Evolutionary conservation across 2,329 filamentous ascomycete species (phyloP).

Genomic region (Pseudopyrenochaeta lycopersici): DNA sequence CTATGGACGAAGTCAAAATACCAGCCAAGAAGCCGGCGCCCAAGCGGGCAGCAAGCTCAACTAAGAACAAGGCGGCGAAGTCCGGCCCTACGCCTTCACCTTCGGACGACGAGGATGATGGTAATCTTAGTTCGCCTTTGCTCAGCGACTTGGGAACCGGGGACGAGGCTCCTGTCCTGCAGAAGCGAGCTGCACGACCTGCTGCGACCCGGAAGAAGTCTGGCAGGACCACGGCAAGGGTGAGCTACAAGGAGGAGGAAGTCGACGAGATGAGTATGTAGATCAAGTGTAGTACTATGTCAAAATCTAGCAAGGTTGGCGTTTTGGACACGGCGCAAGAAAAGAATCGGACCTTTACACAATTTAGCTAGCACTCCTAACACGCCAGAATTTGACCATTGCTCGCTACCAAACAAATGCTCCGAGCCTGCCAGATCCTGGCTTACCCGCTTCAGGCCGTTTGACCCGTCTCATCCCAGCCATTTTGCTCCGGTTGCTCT

Average conservation of each 20-base stretch:
- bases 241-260: constrained; percentile 49
- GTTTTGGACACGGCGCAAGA: not conserved
- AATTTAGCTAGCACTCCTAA: not conserved
- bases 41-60: constrained; percentile 36
- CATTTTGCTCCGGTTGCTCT: constrained; percentile 1
- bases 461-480: constrained; percentile 11
- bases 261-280: constrained; percentile 38
- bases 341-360: constrained; percentile 10
- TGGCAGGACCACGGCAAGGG: constrained; percentile 32
- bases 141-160: constrained; percentile 52
- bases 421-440: constrained; percentile 22
- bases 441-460: constrained; percentile 26
- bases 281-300: constrained; percentile 6
- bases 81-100: constrained; percentile 54
- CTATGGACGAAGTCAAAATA: constrained; percentile 45
- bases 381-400: not conserved
- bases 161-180: constrained; percentile 28
- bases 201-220: constrained; percentile 37
- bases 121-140: constrained; percentile 43
- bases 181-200: constrained; percentile 34
- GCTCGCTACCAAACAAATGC: constrained; percentile 12
- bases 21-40: constrained; percentile 49
- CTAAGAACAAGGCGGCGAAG: constrained; percentile 51
- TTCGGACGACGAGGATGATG: constrained; percentile 47
- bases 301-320: not conserved